These are phyloP conservation scores for Neckera pumila DNA, from an alignment of 225 moss, liverwort and hornwort species.

Conservation along the genomic window DNA sequence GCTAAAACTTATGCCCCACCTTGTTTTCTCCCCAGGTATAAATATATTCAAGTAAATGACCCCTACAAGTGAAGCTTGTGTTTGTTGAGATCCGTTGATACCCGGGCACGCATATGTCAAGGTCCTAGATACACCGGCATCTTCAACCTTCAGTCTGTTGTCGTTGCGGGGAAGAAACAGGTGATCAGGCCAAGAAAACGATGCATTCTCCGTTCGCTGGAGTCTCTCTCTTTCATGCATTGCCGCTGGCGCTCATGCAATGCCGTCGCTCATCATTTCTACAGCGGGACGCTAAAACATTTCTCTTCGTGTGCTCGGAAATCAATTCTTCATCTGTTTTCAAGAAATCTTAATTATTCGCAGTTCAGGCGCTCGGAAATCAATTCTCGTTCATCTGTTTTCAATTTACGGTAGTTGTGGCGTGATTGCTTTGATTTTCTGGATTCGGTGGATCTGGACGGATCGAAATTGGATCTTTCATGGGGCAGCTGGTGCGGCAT, in stretches of 20 bases:
- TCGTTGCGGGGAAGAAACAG: not conserved
- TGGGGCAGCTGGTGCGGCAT: not conserved
- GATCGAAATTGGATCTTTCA: not conserved
- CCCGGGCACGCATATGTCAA: too few relatives aligned
- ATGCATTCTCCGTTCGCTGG: not conserved
- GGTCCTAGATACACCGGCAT: not conserved
- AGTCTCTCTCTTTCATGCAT: not conserved
- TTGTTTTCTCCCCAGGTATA: not conserved
- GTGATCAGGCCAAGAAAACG: slow-evolving; percentile 8
- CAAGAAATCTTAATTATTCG: not conserved
- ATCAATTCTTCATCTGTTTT: not conserved
- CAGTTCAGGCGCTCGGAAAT: not conserved
- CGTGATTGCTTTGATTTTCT: not conserved
- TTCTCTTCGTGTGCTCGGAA: not conserved
- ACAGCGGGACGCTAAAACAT: not conserved
- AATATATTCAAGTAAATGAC: not conserved
- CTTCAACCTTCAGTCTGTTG: not conserved
- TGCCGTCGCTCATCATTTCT: not conserved
- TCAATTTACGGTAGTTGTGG: not conserved
- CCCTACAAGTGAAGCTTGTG: too few relatives aligned
- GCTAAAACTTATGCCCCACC: not conserved
- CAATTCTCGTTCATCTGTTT: too few relatives aligned
- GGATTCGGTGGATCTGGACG: not conserved
- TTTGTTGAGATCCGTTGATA: not conserved
- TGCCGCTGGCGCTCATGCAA: not conserved